phyloP scores from a whole-genome alignment of 2,329 filamentous ascomycete genomes.

The Trichoderma atroviride region DNA sequence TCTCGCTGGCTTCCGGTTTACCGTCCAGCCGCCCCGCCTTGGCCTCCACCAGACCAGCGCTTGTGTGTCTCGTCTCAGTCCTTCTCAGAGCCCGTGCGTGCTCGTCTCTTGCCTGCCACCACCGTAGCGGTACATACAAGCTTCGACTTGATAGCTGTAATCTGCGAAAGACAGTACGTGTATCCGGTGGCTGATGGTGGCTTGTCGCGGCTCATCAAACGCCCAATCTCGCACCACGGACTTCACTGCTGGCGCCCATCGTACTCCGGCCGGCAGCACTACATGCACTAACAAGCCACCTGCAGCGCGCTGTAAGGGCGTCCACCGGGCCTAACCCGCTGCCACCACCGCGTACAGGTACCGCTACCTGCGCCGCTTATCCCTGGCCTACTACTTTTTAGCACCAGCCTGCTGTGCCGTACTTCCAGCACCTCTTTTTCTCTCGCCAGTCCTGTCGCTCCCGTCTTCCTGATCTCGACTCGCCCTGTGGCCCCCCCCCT shows the following conservation, averaged over 20 bases:
- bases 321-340: not conserved
- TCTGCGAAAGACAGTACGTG: not conserved
- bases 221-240: not conserved
- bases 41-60: conserved; percentile 2
- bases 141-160: not conserved
- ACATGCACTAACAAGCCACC: not conserved
- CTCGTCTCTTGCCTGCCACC: not conserved
- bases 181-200: not conserved
- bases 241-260: not conserved
- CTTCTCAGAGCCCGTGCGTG: not conserved
- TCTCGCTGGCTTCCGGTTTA: conserved; percentile 3
- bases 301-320: not conserved
- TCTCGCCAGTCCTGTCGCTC: not conserved
- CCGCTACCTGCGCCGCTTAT: conserved; percentile 10
- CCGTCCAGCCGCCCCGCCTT: conserved; percentile 19
- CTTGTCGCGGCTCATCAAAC: not conserved
- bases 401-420: not conserved
- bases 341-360: not conserved
- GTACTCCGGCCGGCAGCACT: not conserved
- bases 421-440: not conserved
- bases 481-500: conserved; percentile 1
- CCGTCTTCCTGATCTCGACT: conserved; percentile 16
- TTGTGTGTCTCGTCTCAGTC: not conserved
- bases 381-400: conserved; percentile 17
- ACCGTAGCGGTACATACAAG: too few relatives aligned